Evolutionary conservation across 106 monocot species (phyloP).

Genomic region (Amphibolis antarctica): DNA sequence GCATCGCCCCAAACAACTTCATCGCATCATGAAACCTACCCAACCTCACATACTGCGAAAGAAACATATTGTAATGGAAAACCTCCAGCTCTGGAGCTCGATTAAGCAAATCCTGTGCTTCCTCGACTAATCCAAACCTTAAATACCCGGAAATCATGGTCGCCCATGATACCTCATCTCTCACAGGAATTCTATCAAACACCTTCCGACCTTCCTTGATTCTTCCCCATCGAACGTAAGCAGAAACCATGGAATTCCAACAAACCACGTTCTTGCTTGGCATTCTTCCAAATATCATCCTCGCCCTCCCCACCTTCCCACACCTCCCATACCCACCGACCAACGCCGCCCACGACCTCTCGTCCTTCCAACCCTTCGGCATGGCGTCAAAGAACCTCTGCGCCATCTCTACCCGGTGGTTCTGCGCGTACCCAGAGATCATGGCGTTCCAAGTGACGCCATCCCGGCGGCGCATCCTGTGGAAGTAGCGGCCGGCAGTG

Average conservation of each 20-base stretch:
- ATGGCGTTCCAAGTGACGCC: conserved; percentile 16
- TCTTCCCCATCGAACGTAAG: conserved; percentile 21
- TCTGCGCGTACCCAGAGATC: conserved; percentile 7
- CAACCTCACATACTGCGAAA: conserved; percentile 47
- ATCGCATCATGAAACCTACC: conserved; percentile 30
- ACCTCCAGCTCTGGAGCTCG: conserved; percentile 6
- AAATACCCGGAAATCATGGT: conserved; percentile 31
- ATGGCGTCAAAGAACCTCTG: conserved; percentile 9
- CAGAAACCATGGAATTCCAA: conserved; percentile 44
- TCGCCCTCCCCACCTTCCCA: conserved; percentile 26
- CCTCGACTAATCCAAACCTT: conserved; percentile 29
- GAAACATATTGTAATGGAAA: conserved; percentile 38
- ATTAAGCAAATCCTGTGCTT: conserved; percentile 26
- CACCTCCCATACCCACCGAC: conserved; percentile 47
- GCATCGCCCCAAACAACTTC: conserved; percentile 40
- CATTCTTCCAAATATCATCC: conserved; percentile 36
- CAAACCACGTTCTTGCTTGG: conserved; percentile 34
- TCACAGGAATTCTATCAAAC: conserved; percentile 22
- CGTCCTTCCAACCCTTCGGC: background rate
- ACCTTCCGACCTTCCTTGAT: conserved; percentile 23
- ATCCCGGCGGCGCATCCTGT: conserved; percentile 7
- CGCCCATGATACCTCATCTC: conserved; percentile 30
- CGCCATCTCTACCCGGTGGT: background rate
- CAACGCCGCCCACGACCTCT: conserved; percentile 8
- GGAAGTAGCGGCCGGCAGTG: conserved; percentile 5